Base-by-base conservation (phyloP, 495 filamentous ascomycete genomes). In the Trypethelium eluteriae region DNA sequence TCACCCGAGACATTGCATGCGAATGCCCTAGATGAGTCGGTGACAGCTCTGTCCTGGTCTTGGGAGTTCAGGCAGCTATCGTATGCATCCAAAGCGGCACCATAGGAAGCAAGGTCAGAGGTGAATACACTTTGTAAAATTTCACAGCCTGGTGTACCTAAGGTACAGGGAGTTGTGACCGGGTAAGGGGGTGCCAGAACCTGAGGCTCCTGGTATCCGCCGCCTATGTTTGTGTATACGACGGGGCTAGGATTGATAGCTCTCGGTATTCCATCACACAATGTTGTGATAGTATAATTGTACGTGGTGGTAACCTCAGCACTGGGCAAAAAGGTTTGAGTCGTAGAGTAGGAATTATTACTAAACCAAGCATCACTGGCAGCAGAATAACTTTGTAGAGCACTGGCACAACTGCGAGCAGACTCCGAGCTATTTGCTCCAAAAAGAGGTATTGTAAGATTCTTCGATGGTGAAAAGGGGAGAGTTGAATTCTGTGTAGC, bases 321-420 rank as follows among this genome's bases (percentile, higher is more conserved):
- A 32, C 53, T 59, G 32, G 53, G 53, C 14, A 14, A 36, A 59
- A 59, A 59, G n/a, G n/a, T 59, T 36, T 59, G 53, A 5, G 53
- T 59, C 36, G 53, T 59, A 34, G 53, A 59, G 32, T 34, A 59
- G 3, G 32, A 10, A 36, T 59, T 7, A 35, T 59, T 59, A 32
- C 53, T 59, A 4, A 59, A 35, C 53, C 53, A 59, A 34, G 53
- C 53, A 59, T 34, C 53, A 14, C 53, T 59, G 11, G 53, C 53
- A 59, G 7, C 53, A 18, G 18, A n/a, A 18, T 59, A 59, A 32
- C 32, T 59, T 59, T 59, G 18, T 2, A 59, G 53, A 10, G 53
- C 53, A n/a, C 7, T 59, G 6, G 53, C 53, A 14, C 53, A 59
- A 18, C 53, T 59, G 5, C n/a, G 53, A 36, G 53, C 53, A 34